Base-by-base conservation (phyloP, 2,329 filamentous ascomycete species). In the Neonectria coccinea region DNA sequence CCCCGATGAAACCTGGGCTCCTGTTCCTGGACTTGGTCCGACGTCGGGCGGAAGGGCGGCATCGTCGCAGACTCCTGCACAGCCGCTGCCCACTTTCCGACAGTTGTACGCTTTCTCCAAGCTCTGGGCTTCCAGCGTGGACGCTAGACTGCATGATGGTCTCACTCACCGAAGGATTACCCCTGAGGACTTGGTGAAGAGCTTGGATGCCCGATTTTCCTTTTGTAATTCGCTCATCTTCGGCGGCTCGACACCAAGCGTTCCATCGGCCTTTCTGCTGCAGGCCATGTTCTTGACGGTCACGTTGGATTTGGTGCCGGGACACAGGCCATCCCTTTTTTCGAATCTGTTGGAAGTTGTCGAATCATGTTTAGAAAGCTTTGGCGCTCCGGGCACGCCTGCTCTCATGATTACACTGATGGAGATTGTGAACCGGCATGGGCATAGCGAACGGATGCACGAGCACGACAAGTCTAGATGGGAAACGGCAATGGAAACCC, bases 51-150 rank as follows among this genome's bases (percentile, higher is more conserved):
- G 50, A n/a, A 6, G 14, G n/a, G 57, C 56, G 22, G 48, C 70
- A 45, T 52, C 64, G 29, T 55, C 65, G 8, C 31, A 56, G 18
- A 67, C 67, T 27, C 62, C 45, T 25, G 67, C 70, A 18, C 79
- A 81, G 39, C 76, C 79, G 4, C 60, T 81, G n/a, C 78, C 75
- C 42, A 80, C 78, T 1, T 81, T 83, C 61, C 82, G 80, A 59
- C 81, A 83, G 64, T 70, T 83, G 2, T 80, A 78, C 64, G 69
- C 74, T 4, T 79, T 83, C 41, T 75, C 79, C 56, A 76, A 75
- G 61, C 73, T 79, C 9, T 74, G 81, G 56, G 71, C 74, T 9
- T 50, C 65, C 16, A 73, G 67, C 56, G 68, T 73, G 69, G 66
- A 70, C 57, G 58, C 67, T 31, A 61, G 58, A 36, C 14, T 69